phyloP scores from a whole-genome alignment of 2,329 filamentous ascomycete species.

The Pyricularia sp. region DNA sequence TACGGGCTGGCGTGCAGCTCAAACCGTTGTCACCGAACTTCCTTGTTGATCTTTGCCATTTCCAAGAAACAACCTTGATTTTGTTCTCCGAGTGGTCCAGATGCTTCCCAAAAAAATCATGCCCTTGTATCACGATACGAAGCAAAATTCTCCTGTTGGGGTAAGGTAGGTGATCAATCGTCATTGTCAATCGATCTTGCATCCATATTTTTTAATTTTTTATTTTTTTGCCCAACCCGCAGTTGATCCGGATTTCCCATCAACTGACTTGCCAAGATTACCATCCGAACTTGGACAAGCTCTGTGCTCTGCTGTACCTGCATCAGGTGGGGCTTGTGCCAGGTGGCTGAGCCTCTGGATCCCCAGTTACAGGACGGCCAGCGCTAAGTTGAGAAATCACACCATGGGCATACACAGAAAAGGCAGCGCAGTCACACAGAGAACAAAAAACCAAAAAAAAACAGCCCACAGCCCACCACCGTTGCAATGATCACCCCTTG shows the following conservation, averaged over 20 bases:
- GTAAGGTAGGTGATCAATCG: neutral
- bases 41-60: neutral
- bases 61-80: neutral
- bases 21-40: neutral
- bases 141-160: neutral
- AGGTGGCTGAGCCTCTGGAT: neutral
- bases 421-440: neutral
- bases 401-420: neutral
- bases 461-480: neutral
- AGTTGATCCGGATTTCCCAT: neutral
- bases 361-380: neutral
- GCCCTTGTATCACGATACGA: neutral
- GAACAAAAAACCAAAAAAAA: too few relatives aligned
- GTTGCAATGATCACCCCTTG: neutral
- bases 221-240: too few relatives aligned
- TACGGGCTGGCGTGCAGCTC: neutral
- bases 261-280: neutral
- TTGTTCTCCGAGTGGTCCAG: neutral
- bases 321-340: neutral
- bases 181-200: neutral
- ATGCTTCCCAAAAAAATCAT: neutral
- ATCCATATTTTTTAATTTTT: neutral
- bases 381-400: neutral
- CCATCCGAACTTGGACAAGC: neutral
- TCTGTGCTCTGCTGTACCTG: neutral